Conservation (phyloP, 1,284 basidiomycete species). For the Afroboletus lepidellus region DNA sequence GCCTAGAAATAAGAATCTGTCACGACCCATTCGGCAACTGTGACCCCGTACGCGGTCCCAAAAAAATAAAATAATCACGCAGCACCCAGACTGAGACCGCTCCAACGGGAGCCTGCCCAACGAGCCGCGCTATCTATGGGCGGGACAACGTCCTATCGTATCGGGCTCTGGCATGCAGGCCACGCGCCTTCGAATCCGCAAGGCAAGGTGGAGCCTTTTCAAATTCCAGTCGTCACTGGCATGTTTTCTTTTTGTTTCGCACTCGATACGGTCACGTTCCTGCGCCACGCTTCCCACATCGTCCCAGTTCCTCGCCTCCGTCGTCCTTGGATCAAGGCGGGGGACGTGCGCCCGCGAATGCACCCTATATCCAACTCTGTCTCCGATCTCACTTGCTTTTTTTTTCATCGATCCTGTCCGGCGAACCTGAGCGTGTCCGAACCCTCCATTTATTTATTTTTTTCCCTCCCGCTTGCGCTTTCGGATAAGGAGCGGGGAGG, state of each 20-base stretch:
- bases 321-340: not conserved
- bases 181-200: not conserved
- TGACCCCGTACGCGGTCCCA: conserved; percentile 5
- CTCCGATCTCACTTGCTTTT: not conserved
- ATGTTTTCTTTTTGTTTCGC: not conserved
- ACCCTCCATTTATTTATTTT: not conserved
- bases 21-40: conserved; percentile 23
- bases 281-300: not conserved
- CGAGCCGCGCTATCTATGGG: too few species aligned
- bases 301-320: not conserved
- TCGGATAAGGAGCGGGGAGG: not conserved
- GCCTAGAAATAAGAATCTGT: not conserved
- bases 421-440: conserved; percentile 18
- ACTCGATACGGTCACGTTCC: not conserved
- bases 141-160: not conserved
- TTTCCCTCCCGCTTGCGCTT: conserved; percentile 1
- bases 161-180: not conserved
- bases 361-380: not conserved
- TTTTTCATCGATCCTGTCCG: not conserved
- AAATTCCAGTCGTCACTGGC: conserved; percentile 17
- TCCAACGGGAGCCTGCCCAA: too few species aligned
- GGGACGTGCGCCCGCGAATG: not conserved
- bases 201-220: conserved; percentile 26
- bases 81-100: conserved; percentile 7
- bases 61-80: not conserved